Conservation (phyloP, 2,329 filamentous ascomycete genomes). For the Incumbomyces lentus region DNA sequence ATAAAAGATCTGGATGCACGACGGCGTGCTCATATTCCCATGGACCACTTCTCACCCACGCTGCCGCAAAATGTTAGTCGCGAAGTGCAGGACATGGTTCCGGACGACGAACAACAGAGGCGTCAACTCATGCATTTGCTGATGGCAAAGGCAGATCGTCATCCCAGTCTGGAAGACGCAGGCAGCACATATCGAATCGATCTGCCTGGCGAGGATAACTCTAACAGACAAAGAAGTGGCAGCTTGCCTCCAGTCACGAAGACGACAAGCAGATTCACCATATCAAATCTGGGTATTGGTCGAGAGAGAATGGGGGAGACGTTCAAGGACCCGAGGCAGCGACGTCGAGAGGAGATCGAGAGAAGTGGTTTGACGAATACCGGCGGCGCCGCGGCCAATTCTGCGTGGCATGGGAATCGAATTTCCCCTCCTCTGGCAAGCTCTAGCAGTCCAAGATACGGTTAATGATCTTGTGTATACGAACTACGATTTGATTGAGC, state of each 20-base stretch:
- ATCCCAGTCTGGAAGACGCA: conserved; percentile 21
- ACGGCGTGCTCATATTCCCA: conserved; percentile 10
- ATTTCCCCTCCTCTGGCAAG: not conserved
- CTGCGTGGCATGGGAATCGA: conserved; percentile 1
- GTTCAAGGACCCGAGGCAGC: conserved; percentile 16
- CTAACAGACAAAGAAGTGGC: conserved; percentile 12
- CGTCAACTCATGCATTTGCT: conserved; percentile 28
- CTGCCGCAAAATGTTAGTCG: conserved; percentile 1
- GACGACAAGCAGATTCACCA: conserved; percentile 11
- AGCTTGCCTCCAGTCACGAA: conserved; percentile 9
- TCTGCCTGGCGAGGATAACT: conserved; percentile 12
- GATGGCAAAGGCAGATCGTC: conserved; percentile 23
- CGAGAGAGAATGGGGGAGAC: conserved; percentile 12
- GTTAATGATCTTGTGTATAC: not conserved
- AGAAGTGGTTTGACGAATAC: not conserved
- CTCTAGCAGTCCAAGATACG: conserved; percentile 2
- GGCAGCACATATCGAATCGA: conserved; percentile 24
- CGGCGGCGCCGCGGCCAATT: not conserved
- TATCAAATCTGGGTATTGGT: conserved; percentile 7
- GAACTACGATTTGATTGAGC: too few relatives aligned
- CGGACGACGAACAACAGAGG: conserved; percentile 31
- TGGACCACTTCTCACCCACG: conserved; percentile 2
- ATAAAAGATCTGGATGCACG: conserved; percentile 15
- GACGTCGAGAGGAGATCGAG: conserved; percentile 18
- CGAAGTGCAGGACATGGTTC: conserved; percentile 9